Base-by-base conservation (phyloP, 345 rosid genomes). In the Eucalyptus sideroxylon region DNA sequence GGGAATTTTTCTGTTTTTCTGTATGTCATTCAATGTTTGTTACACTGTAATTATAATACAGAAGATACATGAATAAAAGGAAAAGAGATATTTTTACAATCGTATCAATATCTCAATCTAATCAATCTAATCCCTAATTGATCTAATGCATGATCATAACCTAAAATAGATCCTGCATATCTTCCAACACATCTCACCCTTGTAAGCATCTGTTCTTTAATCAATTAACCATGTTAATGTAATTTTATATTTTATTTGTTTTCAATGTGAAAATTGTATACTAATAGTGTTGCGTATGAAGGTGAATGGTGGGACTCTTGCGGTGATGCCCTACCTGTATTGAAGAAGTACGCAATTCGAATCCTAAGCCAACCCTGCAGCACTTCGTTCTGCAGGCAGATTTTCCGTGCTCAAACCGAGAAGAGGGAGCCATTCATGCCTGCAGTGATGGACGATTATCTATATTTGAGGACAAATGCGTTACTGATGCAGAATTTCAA, bases 311-410 rank as follows among this genome's bases (percentile, higher is more conserved):
- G 90, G 91, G 82, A 90, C 8, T 69, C 27, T 72, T 53, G 31
- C n/a, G 90, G 90, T 19, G 42, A 86, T 24, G 16, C 1, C 16
- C 49, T 50, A 2, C 53, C 91, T 16, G 34, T 86, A 40, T 80
- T 90, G 21, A 86, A 13, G 42, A 90, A 90, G 55, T 88, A 86
- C 9, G 90, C 90, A 16, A 62, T 88, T 37, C 86, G 82, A 44
- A 88, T 90, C 42, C 47, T 86, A 86, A 86, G 90, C 72, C 91
- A 90, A 86, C 90, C 90, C 31, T 90, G 88, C 47, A 88, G 89
- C 53, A 86, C 80, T 81, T 88, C 49, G 1, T 60, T 77, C 21
- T 88, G 88, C 16, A 13, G 53, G 26, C 19, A 26, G 47, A 83
- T 42, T 50, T 6, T 37, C n/a, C n/a, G 24, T 65, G 31, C 82